phyloP scores from a whole-genome alignment of 371 early-diverging fungal genomes.

The Lichtheimia ramosa region DNA sequence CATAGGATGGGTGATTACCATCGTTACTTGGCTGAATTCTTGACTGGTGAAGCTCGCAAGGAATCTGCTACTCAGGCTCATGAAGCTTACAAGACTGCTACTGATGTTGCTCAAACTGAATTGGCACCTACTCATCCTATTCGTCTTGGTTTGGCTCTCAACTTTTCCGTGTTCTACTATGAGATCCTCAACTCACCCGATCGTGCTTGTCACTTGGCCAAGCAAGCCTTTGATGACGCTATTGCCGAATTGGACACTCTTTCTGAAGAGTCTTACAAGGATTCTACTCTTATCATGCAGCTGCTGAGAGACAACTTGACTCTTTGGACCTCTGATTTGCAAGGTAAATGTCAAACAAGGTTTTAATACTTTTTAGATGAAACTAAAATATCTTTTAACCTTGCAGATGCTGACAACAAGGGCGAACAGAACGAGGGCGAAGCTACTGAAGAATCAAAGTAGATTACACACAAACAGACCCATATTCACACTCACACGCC shows the following conservation, averaged over 20 bases:
- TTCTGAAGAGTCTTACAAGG: slow-evolving; percentile 99
- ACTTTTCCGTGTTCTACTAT: slow-evolving; percentile 99
- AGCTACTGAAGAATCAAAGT: slow-evolving; percentile 45
- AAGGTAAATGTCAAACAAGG: slow-evolving; percentile 39
- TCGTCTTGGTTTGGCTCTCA: slow-evolving; percentile 98
- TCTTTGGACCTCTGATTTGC: slow-evolving; percentile 98
- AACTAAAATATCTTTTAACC: neutral
- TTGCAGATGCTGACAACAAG: slow-evolving; percentile 37
- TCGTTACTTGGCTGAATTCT: slow-evolving; percentile 99
- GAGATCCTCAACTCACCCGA: slow-evolving; percentile 99
- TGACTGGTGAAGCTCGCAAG: slow-evolving; percentile 85
- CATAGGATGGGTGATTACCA: slow-evolving; percentile 98
- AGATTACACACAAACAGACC: slow-evolving; percentile 8
- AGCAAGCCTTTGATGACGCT: slow-evolving; percentile 99
- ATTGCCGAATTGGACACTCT: slow-evolving; percentile 98
- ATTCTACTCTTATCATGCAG: slow-evolving; percentile 99
- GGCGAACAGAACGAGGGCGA: slow-evolving; percentile 33
- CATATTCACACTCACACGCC: too few relatives aligned
- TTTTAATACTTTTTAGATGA: neutral
- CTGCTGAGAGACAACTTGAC: slow-evolving; percentile 99
- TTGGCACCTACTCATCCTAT: slow-evolving; percentile 98
- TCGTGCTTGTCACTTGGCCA: slow-evolving; percentile 98
- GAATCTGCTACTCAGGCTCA: slow-evolving; percentile 87
- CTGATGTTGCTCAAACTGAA: slow-evolving; percentile 91
- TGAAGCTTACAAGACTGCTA: slow-evolving; percentile 96